Conservation (phyloP, 2,329 filamentous ascomycete species). For the Herpotrichia juniperi region DNA sequence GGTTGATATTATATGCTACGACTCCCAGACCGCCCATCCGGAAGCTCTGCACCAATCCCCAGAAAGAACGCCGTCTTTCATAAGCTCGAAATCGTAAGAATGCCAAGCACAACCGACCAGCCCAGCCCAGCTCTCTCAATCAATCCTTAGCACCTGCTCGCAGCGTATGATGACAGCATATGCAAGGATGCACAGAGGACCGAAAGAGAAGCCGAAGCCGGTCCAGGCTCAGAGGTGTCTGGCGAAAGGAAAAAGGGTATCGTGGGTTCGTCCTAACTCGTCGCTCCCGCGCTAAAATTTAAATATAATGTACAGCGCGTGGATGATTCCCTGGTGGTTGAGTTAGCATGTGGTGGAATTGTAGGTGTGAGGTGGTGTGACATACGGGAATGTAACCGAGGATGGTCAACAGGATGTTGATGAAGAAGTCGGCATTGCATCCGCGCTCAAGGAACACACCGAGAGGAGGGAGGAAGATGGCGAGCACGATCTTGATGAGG, state of each 20-base stretch:
- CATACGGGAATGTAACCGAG: conserved; percentile 64
- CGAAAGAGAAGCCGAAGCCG: background rate
- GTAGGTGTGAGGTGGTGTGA: conserved; percentile 1
- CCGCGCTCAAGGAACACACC: conserved; percentile 95
- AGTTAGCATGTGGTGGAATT: conserved; percentile 17
- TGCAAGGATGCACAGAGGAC: background rate
- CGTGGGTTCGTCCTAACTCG: conserved; percentile 24
- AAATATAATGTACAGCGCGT: conserved; percentile 91
- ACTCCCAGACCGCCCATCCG: too few relatives aligned
- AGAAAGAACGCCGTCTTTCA: too few relatives aligned
- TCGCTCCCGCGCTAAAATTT: conserved; percentile 69
- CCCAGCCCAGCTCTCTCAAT: too few relatives aligned
- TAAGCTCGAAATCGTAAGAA: too few relatives aligned
- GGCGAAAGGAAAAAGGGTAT: conserved; percentile 39
- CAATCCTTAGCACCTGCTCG: too few relatives aligned
- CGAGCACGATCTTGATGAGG: conserved; percentile 84
- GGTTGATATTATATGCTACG: too few relatives aligned
- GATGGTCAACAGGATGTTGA: conserved; percentile 85
- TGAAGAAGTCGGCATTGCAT: conserved; percentile 84
- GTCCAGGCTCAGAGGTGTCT: background rate
- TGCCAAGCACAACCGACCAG: too few relatives aligned
- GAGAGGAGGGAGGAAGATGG: conserved; percentile 85
- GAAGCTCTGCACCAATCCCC: too few relatives aligned
- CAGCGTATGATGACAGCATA: background rate
- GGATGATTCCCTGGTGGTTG: conserved; percentile 69